Percentiles rank a stretch among this genome's conserved stretches.
These are phyloP conservation scores for Carallia pectinifolia DNA, from an alignment of 345 rosid genomes.

Conservation along the genomic window DNA sequence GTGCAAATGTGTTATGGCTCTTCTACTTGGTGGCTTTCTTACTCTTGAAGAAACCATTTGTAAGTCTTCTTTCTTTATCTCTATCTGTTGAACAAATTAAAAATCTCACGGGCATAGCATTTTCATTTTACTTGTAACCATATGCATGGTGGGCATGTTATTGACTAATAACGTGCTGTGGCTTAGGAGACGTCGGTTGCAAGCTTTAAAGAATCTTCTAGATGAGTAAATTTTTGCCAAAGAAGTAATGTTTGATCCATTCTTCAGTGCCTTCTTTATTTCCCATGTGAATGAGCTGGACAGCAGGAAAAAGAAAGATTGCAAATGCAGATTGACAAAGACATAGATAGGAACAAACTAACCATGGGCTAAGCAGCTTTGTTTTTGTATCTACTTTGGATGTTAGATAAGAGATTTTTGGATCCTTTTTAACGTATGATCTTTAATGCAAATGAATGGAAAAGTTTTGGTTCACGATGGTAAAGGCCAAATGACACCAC, in stretches of 20 bases:
- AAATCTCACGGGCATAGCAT: too few relatives aligned
- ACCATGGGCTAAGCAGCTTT: too few relatives aligned
- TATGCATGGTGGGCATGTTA: too few relatives aligned
- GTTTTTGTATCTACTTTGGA: too few relatives aligned
- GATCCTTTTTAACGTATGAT: too few relatives aligned
- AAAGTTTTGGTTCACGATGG: too few relatives aligned
- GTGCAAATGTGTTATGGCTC: slow-evolving; percentile 86
- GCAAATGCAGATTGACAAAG: too few relatives aligned
- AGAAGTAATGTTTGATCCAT: slow-evolving; percentile 73
- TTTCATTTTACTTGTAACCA: too few relatives aligned
- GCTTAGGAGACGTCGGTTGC: slow-evolving; percentile 63
- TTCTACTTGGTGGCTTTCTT: slow-evolving; percentile 72
- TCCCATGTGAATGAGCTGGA: slow-evolving; percentile 10
- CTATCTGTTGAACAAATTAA: neutral
- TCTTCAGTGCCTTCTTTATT: slow-evolving; percentile 56
- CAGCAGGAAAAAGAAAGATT: neutral
- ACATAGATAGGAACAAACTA: too few relatives aligned
- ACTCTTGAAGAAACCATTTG: slow-evolving; percentile 81
- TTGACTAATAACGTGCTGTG: neutral
- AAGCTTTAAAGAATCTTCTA: slow-evolving; percentile 77
- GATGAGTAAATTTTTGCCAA: slow-evolving; percentile 73
- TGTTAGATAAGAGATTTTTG: too few relatives aligned
- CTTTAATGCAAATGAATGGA: too few relatives aligned
- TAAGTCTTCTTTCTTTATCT: slow-evolving; percentile 38
- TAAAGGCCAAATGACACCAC: too few relatives aligned